Percentiles rank a stretch among this genome's conserved stretches.
Evolutionary conservation across 495 filamentous ascomycete genomes (phyloP).

Genomic region (Symbiotaphrina buchneri): DNA sequence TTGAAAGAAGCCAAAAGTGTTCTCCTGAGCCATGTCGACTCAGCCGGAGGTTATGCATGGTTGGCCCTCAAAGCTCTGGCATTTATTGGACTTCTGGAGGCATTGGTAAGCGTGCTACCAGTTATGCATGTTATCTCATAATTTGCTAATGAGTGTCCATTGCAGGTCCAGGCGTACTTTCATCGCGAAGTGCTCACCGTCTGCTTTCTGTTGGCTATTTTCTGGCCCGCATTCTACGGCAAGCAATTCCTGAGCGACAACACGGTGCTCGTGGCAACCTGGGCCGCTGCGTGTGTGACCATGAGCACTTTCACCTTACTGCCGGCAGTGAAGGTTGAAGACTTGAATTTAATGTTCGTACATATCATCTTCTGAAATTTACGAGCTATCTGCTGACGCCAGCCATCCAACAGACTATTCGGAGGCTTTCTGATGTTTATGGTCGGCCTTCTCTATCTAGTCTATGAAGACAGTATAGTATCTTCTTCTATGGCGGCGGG

Average conservation of each 20-base stretch:
- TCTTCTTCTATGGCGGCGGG: conserved; percentile 12
- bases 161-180: conserved; percentile 69
- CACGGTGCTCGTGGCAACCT: conserved; percentile 36
- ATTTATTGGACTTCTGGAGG: conserved; percentile 57
- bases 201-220: conserved; percentile 48
- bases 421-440: conserved; percentile 62
- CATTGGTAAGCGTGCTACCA: too few species aligned
- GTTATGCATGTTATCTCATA: conserved; percentile 9
- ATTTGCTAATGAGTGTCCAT: too few species aligned
- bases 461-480: conserved; percentile 54
- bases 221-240: conserved; percentile 66
- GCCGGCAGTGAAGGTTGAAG: conserved; percentile 66
- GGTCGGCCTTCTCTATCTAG: conserved; percentile 58
- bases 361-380: neutral
- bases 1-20: conserved; percentile 40
- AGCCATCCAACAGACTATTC: conserved; percentile 29
- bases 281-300: conserved; percentile 49
- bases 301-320: conserved; percentile 90
- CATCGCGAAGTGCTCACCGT: conserved; percentile 68
- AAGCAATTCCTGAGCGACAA: conserved; percentile 44
- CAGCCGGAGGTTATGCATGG: conserved; percentile 26
- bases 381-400: conserved; percentile 10
- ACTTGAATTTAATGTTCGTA: conserved; percentile 53
- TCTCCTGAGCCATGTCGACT: conserved; percentile 43
- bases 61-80: conserved; percentile 35